Percentiles rank a stretch among this genome's conserved stretches.
Conservation (phyloP, 768 basidiomycete genomes). For the Naganishia vaughanmartiniae region DNA sequence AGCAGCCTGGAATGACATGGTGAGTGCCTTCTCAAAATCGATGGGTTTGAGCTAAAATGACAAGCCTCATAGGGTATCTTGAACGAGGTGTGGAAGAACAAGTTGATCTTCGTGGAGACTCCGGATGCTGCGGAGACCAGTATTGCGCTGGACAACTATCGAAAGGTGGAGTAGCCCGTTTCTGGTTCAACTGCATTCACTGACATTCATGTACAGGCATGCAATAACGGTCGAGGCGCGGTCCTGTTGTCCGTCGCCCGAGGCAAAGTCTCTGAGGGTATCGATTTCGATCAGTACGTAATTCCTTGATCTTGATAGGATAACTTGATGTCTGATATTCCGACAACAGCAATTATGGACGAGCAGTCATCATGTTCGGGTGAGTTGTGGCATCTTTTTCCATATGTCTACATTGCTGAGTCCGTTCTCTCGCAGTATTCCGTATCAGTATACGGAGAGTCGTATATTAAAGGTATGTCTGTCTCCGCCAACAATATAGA, state of each 20-base stretch:
- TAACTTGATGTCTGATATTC: neutral
- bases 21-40: constrained; percentile 53
- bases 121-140: constrained; percentile 99
- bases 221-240: constrained; percentile 96
- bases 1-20: constrained; percentile 99
- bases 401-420: neutral
- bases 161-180: constrained; percentile 61
- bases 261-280: constrained; percentile 99
- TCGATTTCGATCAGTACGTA: constrained; percentile 87
- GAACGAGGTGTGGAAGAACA: constrained; percentile 99
- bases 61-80: constrained; percentile 74
- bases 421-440: constrained; percentile 61
- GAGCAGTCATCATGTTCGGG: constrained; percentile 99
- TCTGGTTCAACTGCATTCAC: neutral
- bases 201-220: constrained; percentile 63
- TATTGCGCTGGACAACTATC: constrained; percentile 94
- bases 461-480: constrained; percentile 72
- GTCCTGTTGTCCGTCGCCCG: constrained; percentile 94
- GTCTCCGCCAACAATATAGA: neutral
- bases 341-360: constrained; percentile 70
- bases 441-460: constrained; percentile 97
- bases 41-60: neutral
- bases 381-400: constrained; percentile 53
- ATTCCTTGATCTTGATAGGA: neutral
- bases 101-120: constrained; percentile 97